Base-by-base conservation (phyloP, 441 rosid genomes). In the Brassica balearica region DNA sequence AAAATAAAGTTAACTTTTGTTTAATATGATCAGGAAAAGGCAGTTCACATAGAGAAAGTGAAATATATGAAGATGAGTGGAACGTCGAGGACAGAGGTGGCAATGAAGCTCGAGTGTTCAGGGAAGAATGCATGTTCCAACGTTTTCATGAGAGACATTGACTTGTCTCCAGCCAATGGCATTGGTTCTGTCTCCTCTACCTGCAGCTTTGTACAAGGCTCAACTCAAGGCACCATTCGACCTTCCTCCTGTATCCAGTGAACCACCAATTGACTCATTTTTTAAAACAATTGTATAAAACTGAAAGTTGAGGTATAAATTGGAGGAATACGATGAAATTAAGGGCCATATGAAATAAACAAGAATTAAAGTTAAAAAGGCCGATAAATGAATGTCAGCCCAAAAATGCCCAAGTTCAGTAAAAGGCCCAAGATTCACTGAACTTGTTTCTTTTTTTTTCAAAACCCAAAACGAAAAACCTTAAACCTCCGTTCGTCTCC, bases 61-160 rank as follows among this genome's bases (percentile, higher is more conserved):
- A 75, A 17, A 2, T 90, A 79, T 64, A n/a, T 29, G 3, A 41
- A 71, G 5, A 74, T 78, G 66, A 55, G 8, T 8, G 89, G 91
- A 70, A 90, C 92, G 11, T 82, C 92, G 11, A 48, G 66, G 27
- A 82, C 85, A 5, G 12, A 72, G 8, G 86, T 84, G 8, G 91
- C 91, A 1, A 68, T 89, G 65, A 84, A 83, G 71, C 81, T 91
- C 0, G 67, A 84, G 51, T 88, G 92, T 66, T 51, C 75, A 17
- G 86, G 87, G 75, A 2, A 64, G 63, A 66, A 48, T 25, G 78
- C 91, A 2, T 90, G 92, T 73, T 83, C 84, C 0, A 32, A 79
- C 48, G 51, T 82, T 70, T 71, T 46, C 51, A 72, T 85, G 75
- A 67, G 80, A 25, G 64, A 74, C 68, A 65, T 88, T 48, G 59